A percentile compares a stretch with the other conserved stretches of the same genome.
Conservation (phyloP, 1,139 yeast genomes). For the Wickerhamomyces sp. region DNA sequence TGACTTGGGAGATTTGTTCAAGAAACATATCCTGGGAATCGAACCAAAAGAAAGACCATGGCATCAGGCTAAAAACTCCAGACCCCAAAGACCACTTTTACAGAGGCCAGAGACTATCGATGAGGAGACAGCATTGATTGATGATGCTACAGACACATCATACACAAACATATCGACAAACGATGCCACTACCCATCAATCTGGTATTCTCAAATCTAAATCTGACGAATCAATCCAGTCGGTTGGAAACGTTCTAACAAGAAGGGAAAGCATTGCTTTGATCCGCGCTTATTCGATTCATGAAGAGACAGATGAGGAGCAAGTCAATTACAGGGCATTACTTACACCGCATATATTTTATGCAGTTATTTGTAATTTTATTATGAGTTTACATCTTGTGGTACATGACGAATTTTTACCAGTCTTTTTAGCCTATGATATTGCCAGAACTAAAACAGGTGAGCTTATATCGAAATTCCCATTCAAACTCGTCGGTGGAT, state of each 20-base stretch:
- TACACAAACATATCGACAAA: not conserved
- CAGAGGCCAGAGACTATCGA: not conserved
- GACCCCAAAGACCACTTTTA: too few relatives aligned
- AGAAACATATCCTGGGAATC: constrained; percentile 30
- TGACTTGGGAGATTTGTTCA: constrained; percentile 45
- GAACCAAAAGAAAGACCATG: constrained; percentile 33
- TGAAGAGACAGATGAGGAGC: constrained; percentile 22
- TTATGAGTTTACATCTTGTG: constrained; percentile 47
- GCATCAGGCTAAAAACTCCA: constrained; percentile 17
- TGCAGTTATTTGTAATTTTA: constrained; percentile 39
- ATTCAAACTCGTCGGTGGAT: constrained; percentile 44
- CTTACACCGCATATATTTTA: constrained; percentile 26
- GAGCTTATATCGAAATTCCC: constrained; percentile 38
- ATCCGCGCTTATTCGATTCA: constrained; percentile 38
- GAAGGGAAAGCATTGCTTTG: constrained; percentile 37
- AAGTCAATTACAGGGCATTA: constrained; percentile 20
- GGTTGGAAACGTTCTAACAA: constrained; percentile 28
- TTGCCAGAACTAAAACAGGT: constrained; percentile 25
- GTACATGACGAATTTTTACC: constrained; percentile 58
- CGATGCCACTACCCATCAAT: not conserved
- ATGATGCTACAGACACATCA: constrained; percentile 1
- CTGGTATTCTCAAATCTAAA: constrained; percentile 3
- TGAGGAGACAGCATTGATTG: constrained; percentile 8
- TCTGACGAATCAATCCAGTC: constrained; percentile 23
- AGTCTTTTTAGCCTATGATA: constrained; percentile 49